Evolutionary conservation across 2,329 filamentous ascomycete species (phyloP).

Genomic region (Tolypocladium sp.): DNA sequence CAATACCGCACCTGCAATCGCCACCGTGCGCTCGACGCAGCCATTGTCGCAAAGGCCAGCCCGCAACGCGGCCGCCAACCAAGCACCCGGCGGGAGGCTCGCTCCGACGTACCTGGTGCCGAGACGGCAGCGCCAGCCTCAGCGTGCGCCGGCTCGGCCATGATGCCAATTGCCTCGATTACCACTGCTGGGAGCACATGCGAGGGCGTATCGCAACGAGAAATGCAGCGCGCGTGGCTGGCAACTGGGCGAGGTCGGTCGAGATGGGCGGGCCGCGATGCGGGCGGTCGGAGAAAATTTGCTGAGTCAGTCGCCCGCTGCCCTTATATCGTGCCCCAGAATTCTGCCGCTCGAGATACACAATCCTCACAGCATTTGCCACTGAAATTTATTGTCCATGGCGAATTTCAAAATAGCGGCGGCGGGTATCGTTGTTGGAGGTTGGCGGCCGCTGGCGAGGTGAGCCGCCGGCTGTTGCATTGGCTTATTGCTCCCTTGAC

Average conservation of each 20-base stretch:
- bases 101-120: slow-evolving; percentile 22
- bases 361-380: slow-evolving; percentile 19
- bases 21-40: background rate
- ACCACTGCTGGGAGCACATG: slow-evolving; percentile 13
- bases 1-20: slow-evolving; percentile 1
- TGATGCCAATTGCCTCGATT: slow-evolving; percentile 22
- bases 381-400: slow-evolving; percentile 5
- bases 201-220: slow-evolving; percentile 7
- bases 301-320: slow-evolving; percentile 28
- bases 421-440: background rate
- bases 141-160: slow-evolving; percentile 31
- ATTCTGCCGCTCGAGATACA: slow-evolving; percentile 27
- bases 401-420: slow-evolving; percentile 4
- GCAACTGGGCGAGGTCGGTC: background rate
- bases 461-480: background rate
- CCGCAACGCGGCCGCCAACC: background rate
- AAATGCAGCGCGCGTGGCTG: slow-evolving; percentile 7
- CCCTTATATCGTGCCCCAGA: slow-evolving; percentile 32
- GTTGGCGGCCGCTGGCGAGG: background rate
- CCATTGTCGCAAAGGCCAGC: slow-evolving; percentile 1
- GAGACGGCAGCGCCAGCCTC: slow-evolving; percentile 23
- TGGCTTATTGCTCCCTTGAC: background rate
- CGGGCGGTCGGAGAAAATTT: slow-evolving; percentile 30
- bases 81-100: background rate
- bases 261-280: slow-evolving; percentile 6